Base-by-base conservation (phyloP, 768 basidiomycete genomes). In the Steccherinum ochraceum region DNA sequence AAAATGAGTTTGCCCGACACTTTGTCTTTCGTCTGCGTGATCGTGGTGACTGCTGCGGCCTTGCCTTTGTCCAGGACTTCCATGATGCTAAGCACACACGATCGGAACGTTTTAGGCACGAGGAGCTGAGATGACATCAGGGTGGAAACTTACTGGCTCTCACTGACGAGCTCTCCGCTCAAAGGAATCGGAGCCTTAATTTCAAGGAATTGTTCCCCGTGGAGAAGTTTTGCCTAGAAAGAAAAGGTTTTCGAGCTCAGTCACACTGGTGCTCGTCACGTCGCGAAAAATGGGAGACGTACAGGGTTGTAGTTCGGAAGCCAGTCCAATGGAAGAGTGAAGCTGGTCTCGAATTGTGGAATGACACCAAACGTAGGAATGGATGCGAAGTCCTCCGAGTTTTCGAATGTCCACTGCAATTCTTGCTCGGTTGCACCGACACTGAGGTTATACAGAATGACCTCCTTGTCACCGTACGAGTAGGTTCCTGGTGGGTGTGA, bases 281-380 rank as follows among this genome's bases (percentile, higher is more conserved):
- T 10, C n/a, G 16, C 16, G 52, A 5, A 56, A 52, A 40, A 18
- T 7, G 26, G 46, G 45, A 16, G 26, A 67, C 81, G 46, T 59
- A 90, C 91, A 4, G 92, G 93, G 63, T 94, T 94, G 75, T 84
- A 98, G 67, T 97, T 89, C 12, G 96, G 95, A 24, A 99, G 73
- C 83, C 86, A 95, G 68, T 91, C 93, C 45, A 92, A 68, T 0
- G 86, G 67, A 3, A 91, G 46, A 24, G 78, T 75, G 5, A 78
- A 73, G 57, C 81, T 87, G 1, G 90, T 82, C 19, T 72, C 64
- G 67, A 98, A 91, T 64, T 93, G 93, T 13, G 96, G 95, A 52
- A 98, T 78, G 39, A 98, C 93, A 24, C 93, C 96, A 62, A 96
- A 98, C 0, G 94, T 98, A 0, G 93, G 96, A 27, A 99, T 69